Percentiles rank a stretch among this genome's conserved stretches.
Evolutionary conservation across 2,329 filamentous ascomycete species (phyloP).

Genomic region (Arthrinium phaeospermum): DNA sequence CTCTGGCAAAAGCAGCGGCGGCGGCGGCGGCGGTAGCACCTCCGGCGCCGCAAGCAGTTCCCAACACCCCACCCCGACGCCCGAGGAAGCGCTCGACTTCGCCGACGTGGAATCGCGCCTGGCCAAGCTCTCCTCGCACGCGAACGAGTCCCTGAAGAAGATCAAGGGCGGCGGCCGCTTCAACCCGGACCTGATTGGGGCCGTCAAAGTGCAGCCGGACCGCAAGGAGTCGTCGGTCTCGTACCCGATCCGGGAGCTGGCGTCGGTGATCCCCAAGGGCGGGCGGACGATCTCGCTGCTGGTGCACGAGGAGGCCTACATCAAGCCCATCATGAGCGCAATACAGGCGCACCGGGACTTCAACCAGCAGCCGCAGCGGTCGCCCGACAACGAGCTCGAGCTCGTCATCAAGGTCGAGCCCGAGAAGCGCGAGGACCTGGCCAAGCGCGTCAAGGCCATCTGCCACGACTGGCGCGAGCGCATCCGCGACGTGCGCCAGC

Average conservation of each 20-base stretch:
- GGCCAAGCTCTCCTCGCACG: conserved; percentile 47
- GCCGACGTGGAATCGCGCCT: conserved; percentile 53
- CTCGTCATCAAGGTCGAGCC: conserved; percentile 60
- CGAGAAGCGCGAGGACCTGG: conserved; percentile 55
- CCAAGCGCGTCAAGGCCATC: conserved; percentile 49
- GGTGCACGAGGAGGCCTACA: conserved; percentile 47
- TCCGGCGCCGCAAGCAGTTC: not conserved
- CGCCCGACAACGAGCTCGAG: conserved; percentile 64
- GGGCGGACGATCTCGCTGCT: conserved; percentile 45
- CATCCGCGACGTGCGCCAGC: conserved; percentile 53
- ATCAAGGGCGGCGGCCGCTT: conserved; percentile 56
- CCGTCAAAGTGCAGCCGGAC: conserved; percentile 47
- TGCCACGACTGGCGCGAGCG: conserved; percentile 58
- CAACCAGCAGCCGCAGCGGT: conserved; percentile 66
- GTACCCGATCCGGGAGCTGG: conserved; percentile 61
- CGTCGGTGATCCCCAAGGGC: conserved; percentile 57
- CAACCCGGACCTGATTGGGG: conserved; percentile 56
- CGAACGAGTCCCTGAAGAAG: conserved; percentile 46
- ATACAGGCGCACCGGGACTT: conserved; percentile 58
- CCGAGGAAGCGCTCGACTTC: conserved; percentile 55
- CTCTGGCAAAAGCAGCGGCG: not conserved
- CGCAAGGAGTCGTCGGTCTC: conserved; percentile 33
- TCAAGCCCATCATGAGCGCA: conserved; percentile 62
- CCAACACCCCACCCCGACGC: conserved; percentile 40
- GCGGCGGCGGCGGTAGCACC: not conserved